phyloP scores from a whole-genome alignment of 2,329 filamentous ascomycete species.

The Colletotrichum sp. region DNA sequence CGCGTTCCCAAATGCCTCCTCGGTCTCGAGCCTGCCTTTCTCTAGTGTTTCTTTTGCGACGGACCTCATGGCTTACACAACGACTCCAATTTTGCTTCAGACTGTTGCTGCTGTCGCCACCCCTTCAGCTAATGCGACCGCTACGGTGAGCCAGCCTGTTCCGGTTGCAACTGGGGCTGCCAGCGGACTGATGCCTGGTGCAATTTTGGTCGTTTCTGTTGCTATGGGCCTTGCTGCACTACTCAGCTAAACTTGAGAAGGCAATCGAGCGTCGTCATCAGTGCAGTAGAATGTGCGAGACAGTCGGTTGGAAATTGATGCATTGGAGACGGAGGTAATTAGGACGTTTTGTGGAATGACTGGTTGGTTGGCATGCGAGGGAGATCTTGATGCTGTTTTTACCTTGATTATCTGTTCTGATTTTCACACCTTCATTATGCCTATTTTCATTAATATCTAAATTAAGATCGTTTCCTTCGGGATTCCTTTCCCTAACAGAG shows the following conservation, averaged over 20 bases:
- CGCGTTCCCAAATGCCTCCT: conserved; percentile 28
- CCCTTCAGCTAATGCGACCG: not conserved
- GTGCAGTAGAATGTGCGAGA: accelerated
- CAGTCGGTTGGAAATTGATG: not conserved
- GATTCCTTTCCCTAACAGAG: accelerated
- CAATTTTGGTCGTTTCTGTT: not conserved
- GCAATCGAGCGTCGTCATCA: accelerated
- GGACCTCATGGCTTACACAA: conserved; percentile 27
- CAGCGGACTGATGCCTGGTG: not conserved
- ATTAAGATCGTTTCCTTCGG: accelerated
- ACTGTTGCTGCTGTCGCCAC: conserved; percentile 29
- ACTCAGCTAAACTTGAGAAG: not conserved
- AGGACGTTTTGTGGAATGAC: not conserved
- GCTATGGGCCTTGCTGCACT: not conserved
- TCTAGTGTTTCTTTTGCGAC: conserved; percentile 25
- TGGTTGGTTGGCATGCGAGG: not conserved
- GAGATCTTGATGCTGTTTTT: not conserved
- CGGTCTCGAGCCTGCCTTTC: conserved; percentile 30
- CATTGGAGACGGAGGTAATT: not conserved
- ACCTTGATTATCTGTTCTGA: accelerated
- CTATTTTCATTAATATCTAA: not conserved
- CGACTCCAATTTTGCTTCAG: conserved; percentile 28
- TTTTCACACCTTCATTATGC: not conserved
- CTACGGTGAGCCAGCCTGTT: not conserved
- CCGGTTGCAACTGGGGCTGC: not conserved